These are phyloP conservation scores for Colletotrichum lindemuthianum DNA, from an alignment of 2,329 filamentous ascomycete species.

Conservation along the genomic window DNA sequence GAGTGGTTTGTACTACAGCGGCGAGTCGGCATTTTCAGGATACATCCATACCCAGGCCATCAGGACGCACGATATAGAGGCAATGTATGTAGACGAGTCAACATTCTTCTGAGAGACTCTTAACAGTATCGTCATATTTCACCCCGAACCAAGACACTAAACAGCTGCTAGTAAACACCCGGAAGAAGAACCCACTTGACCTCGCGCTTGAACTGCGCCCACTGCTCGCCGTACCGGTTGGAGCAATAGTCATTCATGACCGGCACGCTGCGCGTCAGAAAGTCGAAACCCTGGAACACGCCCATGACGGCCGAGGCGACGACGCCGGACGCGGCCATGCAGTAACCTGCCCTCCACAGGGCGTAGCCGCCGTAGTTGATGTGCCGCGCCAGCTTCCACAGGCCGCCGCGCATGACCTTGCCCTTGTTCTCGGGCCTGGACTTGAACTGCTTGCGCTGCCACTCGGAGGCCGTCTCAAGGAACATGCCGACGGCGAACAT, in stretches of 20 bases:
- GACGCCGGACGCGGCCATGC: constrained; percentile 49
- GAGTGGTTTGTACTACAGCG: constrained; percentile 1
- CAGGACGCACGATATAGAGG: no score
- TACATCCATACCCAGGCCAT: constrained; percentile 22
- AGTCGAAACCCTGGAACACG: constrained; percentile 43
- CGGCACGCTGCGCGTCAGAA: constrained; percentile 44
- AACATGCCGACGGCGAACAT: constrained; percentile 63
- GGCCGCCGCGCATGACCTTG: constrained; percentile 49
- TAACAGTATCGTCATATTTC: neutral
- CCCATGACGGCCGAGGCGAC: constrained; percentile 45
- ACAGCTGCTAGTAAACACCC: constrained; percentile 45
- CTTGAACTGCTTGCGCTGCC: constrained; percentile 61
- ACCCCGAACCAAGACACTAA: neutral
- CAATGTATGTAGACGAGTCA: neutral
- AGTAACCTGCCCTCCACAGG: constrained; percentile 47
- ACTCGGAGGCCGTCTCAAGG: constrained; percentile 65
- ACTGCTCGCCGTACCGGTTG: constrained; percentile 50
- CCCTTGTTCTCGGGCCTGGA: constrained; percentile 47
- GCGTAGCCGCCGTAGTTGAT: constrained; percentile 53
- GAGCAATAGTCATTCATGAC: constrained; percentile 51
- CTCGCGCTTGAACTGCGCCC: constrained; percentile 49
- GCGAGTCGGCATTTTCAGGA: constrained; percentile 15
- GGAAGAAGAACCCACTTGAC: constrained; percentile 50
- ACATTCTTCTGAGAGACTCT: neutral
- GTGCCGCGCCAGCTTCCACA: constrained; percentile 52